Evolutionary conservation across 108 stramenopile genomes (phyloP).

Genomic region (Cylindrotheca closterium): DNA sequence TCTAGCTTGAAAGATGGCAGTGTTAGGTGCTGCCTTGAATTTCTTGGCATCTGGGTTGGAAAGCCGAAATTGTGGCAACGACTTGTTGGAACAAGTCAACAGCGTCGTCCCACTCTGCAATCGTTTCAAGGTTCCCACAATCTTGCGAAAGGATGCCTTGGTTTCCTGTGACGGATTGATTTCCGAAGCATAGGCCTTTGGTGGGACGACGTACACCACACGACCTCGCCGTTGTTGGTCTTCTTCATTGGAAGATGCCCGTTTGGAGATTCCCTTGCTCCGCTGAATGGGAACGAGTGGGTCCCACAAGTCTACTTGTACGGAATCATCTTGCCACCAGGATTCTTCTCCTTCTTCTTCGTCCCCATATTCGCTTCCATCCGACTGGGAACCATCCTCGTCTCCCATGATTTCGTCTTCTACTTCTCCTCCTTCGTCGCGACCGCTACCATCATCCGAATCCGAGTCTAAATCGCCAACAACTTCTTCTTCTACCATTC

Average conservation of each 20-base stretch:
- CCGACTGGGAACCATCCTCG: neutral
- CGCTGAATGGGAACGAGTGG: constrained; percentile 59
- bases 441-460: constrained; percentile 6
- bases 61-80: constrained; percentile 62
- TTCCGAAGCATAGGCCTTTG: constrained; percentile 35
- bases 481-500: constrained; percentile 25
- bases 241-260: constrained; percentile 1
- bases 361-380: neutral
- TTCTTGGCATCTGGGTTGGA: constrained; percentile 17
- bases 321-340: constrained; percentile 79
- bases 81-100: constrained; percentile 59
- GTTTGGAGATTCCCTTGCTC: neutral
- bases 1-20: constrained; percentile 58
- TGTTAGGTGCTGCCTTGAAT: constrained; percentile 32
- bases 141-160: constrained; percentile 35
- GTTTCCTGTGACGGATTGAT: constrained; percentile 27
- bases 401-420: neutral
- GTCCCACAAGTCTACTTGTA: constrained; percentile 79
- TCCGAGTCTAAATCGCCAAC: constrained; percentile 9
- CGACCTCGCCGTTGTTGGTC: constrained; percentile 46
- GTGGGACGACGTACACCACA: constrained; percentile 65
- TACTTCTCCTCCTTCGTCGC: constrained; percentile 24
- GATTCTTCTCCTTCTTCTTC: constrained; percentile 22
- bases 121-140: constrained; percentile 71
- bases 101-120: constrained; percentile 40